Percentiles rank a stretch among this genome's conserved stretches.
Conservation (phyloP, 1,139 yeast genomes). For the Insectozyma bohioensis region DNA sequence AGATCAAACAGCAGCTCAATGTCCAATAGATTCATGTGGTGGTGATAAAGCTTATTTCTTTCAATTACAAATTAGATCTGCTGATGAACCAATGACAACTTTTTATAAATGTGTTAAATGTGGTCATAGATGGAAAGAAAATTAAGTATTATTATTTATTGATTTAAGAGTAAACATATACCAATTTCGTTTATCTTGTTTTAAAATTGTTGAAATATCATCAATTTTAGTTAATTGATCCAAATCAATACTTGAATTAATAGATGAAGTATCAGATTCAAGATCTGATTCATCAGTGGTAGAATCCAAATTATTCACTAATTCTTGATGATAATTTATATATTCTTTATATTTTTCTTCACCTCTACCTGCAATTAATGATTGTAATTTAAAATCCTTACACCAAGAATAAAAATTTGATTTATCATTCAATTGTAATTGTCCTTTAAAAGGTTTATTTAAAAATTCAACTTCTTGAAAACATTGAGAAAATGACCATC, state of each 20-base stretch:
- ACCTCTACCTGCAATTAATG: slow-evolving; percentile 26
- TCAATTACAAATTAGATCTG: slow-evolving; percentile 92
- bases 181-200: slow-evolving; percentile 12
- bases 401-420: slow-evolving; percentile 1
- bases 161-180: slow-evolving; percentile 9
- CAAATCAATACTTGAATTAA: slow-evolving; percentile 6
- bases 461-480: slow-evolving; percentile 24
- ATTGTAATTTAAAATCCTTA: slow-evolving; percentile 23
- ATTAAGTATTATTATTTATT: slow-evolving; percentile 33
- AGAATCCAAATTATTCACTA: slow-evolving; percentile 9
- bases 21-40: slow-evolving; percentile 86
- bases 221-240: slow-evolving; percentile 8
- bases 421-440: slow-evolving; percentile 1
- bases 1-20: slow-evolving; percentile 84
- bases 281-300: slow-evolving; percentile 10
- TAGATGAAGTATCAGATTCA: slow-evolving; percentile 4
- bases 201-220: slow-evolving; percentile 6
- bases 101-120: slow-evolving; percentile 92
- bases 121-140: slow-evolving; percentile 96
- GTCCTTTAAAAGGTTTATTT: slow-evolving; percentile 10
- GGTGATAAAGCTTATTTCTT: slow-evolving; percentile 92
- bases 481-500: slow-evolving; percentile 39
- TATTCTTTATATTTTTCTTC: slow-evolving; percentile 21
- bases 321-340: slow-evolving; percentile 19
- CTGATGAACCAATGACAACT: slow-evolving; percentile 94